Conservation (phyloP, 2,329 filamentous ascomycete species). For the Fusarium pilosicola region DNA sequence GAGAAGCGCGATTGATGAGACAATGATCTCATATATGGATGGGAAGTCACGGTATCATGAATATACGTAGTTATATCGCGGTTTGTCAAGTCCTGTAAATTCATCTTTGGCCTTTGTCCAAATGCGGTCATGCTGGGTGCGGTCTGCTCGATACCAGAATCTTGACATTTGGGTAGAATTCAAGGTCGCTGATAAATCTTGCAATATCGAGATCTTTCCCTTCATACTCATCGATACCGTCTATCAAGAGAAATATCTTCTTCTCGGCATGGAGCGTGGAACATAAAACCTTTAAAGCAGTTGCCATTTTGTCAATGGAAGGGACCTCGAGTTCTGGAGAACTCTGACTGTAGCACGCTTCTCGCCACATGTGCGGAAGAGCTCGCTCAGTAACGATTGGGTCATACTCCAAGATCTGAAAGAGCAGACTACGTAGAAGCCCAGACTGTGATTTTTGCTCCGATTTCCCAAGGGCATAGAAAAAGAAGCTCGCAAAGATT, state of each 20-base stretch:
- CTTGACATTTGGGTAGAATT: not conserved
- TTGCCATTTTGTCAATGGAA: not conserved
- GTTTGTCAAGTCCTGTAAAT: not conserved
- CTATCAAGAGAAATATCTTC: not conserved
- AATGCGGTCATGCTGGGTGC: not conserved
- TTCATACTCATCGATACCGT: not conserved
- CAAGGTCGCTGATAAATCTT: not conserved
- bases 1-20: not conserved
- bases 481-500: not conserved
- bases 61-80: not conserved
- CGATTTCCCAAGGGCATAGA: not conserved
- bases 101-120: not conserved
- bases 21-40: not conserved
- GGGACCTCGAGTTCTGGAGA: fast-evolving
- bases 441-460: not conserved
- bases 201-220: not conserved
- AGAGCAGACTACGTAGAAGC: not conserved
- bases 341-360: not conserved
- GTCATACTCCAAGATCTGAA: not conserved
- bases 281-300: not conserved
- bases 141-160: not conserved
- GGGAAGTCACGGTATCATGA: not conserved
- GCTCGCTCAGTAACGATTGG: not conserved
- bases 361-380: not conserved
- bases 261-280: fast-evolving